Conservation (phyloP, 805 yeast species). For the Sporopachydermia quercuum region DNA sequence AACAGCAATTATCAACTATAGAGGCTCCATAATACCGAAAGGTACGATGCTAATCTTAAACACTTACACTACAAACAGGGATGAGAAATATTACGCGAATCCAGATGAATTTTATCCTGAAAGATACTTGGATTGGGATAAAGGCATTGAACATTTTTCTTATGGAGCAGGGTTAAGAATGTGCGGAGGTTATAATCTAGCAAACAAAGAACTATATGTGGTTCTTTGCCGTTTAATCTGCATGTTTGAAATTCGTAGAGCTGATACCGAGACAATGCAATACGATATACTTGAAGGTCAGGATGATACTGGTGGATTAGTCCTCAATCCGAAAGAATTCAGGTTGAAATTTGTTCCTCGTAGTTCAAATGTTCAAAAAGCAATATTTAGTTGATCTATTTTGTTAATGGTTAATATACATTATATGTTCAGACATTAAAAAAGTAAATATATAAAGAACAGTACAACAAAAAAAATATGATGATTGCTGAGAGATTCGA, state of each 20-base stretch:
- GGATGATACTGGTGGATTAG: conserved; percentile 11
- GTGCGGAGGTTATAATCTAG: conserved; percentile 58
- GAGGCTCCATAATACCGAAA: conserved; percentile 31
- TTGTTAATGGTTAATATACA: too few species aligned
- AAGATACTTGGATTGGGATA: conserved; percentile 29
- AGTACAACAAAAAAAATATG: conserved; percentile 3
- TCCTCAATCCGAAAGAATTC: conserved; percentile 12
- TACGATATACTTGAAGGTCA: conserved; percentile 12
- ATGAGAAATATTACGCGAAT: conserved; percentile 23
- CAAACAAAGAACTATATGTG: conserved; percentile 49
- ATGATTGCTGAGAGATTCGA: conserved; percentile 4
- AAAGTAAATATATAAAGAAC: too few species aligned
- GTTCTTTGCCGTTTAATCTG: conserved; percentile 37
- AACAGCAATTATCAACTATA: conserved; percentile 31
- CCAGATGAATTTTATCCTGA: conserved; percentile 38
- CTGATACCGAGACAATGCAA: conserved; percentile 6
- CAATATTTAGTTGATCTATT: too few species aligned
- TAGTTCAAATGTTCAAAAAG: conserved; percentile 5
- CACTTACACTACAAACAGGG: conserved; percentile 60
- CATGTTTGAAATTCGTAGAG: conserved; percentile 28
- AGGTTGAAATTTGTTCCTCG: conserved; percentile 11
- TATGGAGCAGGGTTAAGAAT: conserved; percentile 56
- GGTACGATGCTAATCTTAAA: conserved; percentile 50
- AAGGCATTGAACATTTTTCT: conserved; percentile 10
- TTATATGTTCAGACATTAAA: too few species aligned